Evolutionary conservation across 495 filamentous ascomycete genomes (phyloP), one percentile per base, ranked within the genome.

Genomic region (Astrothelium macrocarpum): DNA sequence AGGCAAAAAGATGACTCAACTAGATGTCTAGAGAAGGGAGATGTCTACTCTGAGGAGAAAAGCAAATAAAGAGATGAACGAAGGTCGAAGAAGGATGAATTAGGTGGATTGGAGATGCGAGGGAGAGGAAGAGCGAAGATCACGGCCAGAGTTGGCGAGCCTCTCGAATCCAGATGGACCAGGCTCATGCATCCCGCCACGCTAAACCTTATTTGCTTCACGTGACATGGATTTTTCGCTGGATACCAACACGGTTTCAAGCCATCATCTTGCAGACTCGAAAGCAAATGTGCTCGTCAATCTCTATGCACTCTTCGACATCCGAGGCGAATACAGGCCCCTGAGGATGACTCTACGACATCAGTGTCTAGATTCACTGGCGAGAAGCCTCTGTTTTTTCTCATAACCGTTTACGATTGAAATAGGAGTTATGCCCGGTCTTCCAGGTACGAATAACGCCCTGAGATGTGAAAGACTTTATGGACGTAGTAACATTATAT

Each of bases 401-500:
- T 65, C 70, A 69, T 77, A 49, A 25, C 2, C 5, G 32, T 23
- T 66, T 68, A 62, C 20, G n/a, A 7, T 56, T 18, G 9, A 25
- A 56, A 20, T 10, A 26, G 49, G 80, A 80, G 76, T 70, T 60
- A 96, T 96, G 91, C 91, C 91, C 71, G 90, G 91, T 68, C 85
- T 96, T 76, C 91, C 91, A 62, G 81, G 91, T 96, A 82, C 66
- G 84, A 63, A 45, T 42, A 43, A 18, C 20, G 31, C 26, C 18
- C 7, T 46, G 32, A 28, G n/a, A n/a, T 9, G 5, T 53, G 18
- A 12, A 2, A 12, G 0, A 42, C 26, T 32, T 34, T 26, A 39
- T 59, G 28, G 14, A 39, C 5, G 31, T 65, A 64, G 20, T 66
- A 59, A 68, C 62, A 18, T 36, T 53, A 25, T 49, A 53, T 68